phyloP scores from a whole-genome alignment of 495 filamentous ascomycete species.

The Talaromyces adpressus region DNA sequence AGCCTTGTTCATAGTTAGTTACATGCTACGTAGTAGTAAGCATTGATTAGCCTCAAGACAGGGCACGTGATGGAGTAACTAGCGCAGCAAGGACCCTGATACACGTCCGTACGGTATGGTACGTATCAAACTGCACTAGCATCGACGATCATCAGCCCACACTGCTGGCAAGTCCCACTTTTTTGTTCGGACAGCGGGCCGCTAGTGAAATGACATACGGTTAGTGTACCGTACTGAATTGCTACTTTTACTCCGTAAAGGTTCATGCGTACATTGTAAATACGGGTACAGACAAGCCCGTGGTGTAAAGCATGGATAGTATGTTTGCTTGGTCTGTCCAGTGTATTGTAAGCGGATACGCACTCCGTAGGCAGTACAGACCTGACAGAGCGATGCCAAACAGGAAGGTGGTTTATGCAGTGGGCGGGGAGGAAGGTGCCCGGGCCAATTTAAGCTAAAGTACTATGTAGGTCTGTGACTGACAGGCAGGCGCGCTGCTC shows the following conservation, averaged over 20 bases:
- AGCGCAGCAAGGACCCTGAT: neutral
- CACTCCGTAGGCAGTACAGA: neutral
- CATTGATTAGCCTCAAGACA: neutral
- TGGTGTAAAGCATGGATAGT: neutral
- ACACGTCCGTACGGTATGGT: neutral
- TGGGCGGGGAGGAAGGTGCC: neutral
- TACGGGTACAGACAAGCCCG: neutral
- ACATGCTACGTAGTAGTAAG: no score
- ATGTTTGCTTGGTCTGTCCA: neutral
- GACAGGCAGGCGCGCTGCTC: no score
- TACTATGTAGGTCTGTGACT: neutral
- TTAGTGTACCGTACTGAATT: neutral
- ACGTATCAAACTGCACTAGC: neutral
- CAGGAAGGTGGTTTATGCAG: neutral
- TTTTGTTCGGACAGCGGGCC: neutral
- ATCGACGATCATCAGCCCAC: constrained; percentile 3
- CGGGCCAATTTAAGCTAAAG: neutral
- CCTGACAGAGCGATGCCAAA: neutral
- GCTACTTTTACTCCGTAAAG: neutral
- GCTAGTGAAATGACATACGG: constrained; percentile 3
- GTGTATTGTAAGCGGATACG: neutral
- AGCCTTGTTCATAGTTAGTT: neutral
- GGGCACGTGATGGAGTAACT: neutral
- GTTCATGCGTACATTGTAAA: neutral
- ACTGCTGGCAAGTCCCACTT: neutral